A percentile compares a stretch with the other conserved stretches of the same genome.
These are phyloP conservation scores for Pelargonium cotyledonis DNA, from an alignment of 441 rosid species.

Conservation along the genomic window DNA sequence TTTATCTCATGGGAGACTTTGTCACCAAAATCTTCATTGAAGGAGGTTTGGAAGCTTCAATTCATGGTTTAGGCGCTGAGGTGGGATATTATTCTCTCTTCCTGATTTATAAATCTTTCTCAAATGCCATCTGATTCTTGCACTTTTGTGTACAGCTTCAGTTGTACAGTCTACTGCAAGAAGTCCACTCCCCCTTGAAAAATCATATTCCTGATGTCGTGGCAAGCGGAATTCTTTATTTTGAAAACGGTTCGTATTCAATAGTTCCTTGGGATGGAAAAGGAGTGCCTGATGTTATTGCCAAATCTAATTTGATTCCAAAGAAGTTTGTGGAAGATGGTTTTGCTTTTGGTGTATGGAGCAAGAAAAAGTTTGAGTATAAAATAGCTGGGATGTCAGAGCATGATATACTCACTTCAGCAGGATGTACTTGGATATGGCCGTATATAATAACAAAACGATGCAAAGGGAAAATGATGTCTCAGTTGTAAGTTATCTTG, in stretches of 20 bases:
- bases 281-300: slow-evolving; percentile 61
- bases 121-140: slow-evolving; percentile 18
- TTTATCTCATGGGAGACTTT: slow-evolving; percentile 65
- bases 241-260: slow-evolving; percentile 56
- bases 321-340: slow-evolving; percentile 32
- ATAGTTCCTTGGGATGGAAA: slow-evolving; percentile 86
- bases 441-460: slow-evolving; percentile 80
- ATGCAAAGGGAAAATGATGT: slow-evolving; percentile 89
- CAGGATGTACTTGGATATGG: slow-evolving; percentile 51
- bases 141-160: slow-evolving; percentile 58
- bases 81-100: slow-evolving; percentile 27
- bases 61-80: slow-evolving; percentile 90
- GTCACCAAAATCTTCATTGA: slow-evolving; percentile 80
- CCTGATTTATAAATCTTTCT: slow-evolving; percentile 10
- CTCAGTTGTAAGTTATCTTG: slow-evolving; percentile 60
- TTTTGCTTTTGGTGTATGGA: slow-evolving; percentile 80
- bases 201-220: slow-evolving; percentile 64
- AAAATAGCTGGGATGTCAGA: slow-evolving; percentile 43
- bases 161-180: slow-evolving; percentile 51
- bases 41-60: slow-evolving; percentile 73
- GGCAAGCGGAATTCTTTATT: slow-evolving; percentile 71
- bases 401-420: slow-evolving; percentile 30
- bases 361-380: slow-evolving; percentile 57
- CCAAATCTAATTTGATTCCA: slow-evolving; percentile 39
- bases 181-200: slow-evolving; percentile 53